phyloP scores from a whole-genome alignment of 2,329 filamentous ascomycete genomes.

The Aulographum hederae region DNA sequence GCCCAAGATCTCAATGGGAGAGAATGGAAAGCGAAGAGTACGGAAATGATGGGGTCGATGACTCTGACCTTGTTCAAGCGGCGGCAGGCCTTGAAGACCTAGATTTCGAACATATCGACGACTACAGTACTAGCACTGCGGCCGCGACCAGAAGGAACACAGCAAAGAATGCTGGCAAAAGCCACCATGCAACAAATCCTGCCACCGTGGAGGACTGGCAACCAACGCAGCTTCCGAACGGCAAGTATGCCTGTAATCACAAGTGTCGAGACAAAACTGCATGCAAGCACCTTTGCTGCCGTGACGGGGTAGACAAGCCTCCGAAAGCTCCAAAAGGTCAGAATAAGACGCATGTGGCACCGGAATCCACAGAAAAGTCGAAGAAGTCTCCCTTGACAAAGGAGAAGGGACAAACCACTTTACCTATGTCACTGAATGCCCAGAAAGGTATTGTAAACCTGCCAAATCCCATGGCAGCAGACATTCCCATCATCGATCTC shows the following conservation, averaged over 20 bases:
- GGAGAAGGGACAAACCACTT: neutral
- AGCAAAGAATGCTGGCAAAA: constrained; percentile 7
- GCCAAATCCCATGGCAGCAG: neutral
- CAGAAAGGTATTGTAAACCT: neutral
- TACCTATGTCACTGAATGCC: neutral
- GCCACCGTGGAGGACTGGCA: neutral
- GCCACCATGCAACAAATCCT: no score
- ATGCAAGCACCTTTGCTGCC: constrained; percentile 59
- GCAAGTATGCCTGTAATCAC: constrained; percentile 60
- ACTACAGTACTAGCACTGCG: constrained; percentile 16
- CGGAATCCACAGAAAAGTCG: neutral
- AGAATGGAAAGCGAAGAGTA: constrained; percentile 26
- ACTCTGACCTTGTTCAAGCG: constrained; percentile 31
- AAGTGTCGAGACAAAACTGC: constrained; percentile 40
- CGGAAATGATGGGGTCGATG: constrained; percentile 32
- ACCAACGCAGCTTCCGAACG: constrained; percentile 42
- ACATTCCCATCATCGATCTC: neutral
- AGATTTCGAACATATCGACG: constrained; percentile 36
- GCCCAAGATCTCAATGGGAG: constrained; percentile 8
- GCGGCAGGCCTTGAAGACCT: constrained; percentile 18
- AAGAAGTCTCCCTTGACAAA: no score
- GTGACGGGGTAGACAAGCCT: constrained; percentile 50
- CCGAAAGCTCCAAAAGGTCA: constrained; percentile 25
- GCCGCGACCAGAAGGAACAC: constrained; percentile 7
- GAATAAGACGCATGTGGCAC: no score